These are phyloP conservation scores for Skeletonema grethae DNA, from an alignment of 108 stramenopile species.

Conservation along the genomic window DNA sequence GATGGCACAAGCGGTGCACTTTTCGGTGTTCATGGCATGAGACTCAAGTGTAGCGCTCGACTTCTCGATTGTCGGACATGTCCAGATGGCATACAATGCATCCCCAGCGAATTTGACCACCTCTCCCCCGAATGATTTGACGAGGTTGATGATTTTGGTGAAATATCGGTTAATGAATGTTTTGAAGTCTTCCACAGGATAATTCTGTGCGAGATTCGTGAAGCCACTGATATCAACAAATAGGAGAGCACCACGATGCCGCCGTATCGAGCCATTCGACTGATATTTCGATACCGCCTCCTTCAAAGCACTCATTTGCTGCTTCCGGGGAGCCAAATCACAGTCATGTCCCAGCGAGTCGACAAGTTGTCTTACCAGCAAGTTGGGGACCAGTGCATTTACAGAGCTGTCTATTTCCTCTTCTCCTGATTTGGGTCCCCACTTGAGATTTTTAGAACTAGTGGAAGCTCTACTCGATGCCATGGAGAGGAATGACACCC, in stretches of 20 bases:
- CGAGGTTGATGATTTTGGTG: conserved; percentile 36
- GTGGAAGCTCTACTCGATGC: background rate
- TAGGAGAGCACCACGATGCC: conserved; percentile 40
- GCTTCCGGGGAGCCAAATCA: background rate
- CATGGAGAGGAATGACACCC: background rate
- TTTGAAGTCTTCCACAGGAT: conserved; percentile 17
- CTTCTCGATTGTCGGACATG: background rate
- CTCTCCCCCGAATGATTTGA: conserved; percentile 42
- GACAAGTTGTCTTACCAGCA: conserved; percentile 20
- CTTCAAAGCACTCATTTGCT: conserved; percentile 6
- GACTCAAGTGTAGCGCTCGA: conserved; percentile 4
- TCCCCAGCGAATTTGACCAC: conserved; percentile 63
- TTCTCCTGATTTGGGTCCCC: background rate
- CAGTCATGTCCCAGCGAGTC: conserved; percentile 19
- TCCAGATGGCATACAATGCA: conserved; percentile 53
- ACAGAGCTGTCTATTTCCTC: conserved; percentile 24
- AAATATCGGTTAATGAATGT: conserved; percentile 54
- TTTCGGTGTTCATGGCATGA: conserved; percentile 17
- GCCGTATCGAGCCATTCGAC: conserved; percentile 19
- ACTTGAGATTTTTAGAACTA: conserved; percentile 13
- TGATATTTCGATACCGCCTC: conserved; percentile 19
- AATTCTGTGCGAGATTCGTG: conserved; percentile 33
- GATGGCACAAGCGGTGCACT: conserved; percentile 28
- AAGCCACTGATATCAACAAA: conserved; percentile 63
- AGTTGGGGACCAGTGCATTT: conserved; percentile 24